Conservation (phyloP, 495 filamentous ascomycete species). For the Trichocladium uniseriatum region DNA sequence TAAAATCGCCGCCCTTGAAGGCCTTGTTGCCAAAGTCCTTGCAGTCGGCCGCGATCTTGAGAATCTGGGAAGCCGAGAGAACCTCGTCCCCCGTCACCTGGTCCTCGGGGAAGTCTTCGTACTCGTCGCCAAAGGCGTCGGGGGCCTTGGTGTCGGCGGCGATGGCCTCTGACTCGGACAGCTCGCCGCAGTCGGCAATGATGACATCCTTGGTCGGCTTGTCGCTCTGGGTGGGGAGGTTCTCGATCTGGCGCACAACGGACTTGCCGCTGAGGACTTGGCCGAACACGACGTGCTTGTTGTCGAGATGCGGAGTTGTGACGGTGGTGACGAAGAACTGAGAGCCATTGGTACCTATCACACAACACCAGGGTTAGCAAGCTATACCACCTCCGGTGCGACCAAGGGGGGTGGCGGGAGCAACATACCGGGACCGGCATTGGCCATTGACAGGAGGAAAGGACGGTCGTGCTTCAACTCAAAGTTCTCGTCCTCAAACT, state of each 20-base stretch:
- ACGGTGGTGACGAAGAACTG: constrained; percentile 99
- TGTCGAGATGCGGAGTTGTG: constrained; percentile 83
- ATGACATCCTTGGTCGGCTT: constrained; percentile 65
- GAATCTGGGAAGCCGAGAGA: constrained; percentile 53
- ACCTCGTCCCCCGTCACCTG: constrained; percentile 37
- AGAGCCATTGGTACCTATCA: constrained; percentile 75
- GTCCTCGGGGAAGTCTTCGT: constrained; percentile 96
- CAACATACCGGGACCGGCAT: constrained; percentile 81
- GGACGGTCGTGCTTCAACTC: constrained; percentile 86
- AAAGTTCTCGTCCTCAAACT: constrained; percentile 98
- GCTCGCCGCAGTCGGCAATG: constrained; percentile 80
- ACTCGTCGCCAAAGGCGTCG: constrained; percentile 80
- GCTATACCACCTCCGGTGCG: neutral
- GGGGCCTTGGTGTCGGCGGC: constrained; percentile 50
- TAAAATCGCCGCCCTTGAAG: constrained; percentile 68
- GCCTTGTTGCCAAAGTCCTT: constrained; percentile 89
- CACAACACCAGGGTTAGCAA: constrained; percentile 7
- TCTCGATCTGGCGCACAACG: constrained; percentile 83
- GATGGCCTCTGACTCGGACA: constrained; percentile 58
- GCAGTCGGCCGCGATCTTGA: constrained; percentile 73
- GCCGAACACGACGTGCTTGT: constrained; percentile 97
- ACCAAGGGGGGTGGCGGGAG: too few species aligned
- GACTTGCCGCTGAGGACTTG: constrained; percentile 91
- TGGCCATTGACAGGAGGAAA: constrained; percentile 95
- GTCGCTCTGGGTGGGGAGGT: constrained; percentile 69